These are phyloP conservation scores for Paecilomyces variotii DNA, from an alignment of 2,329 filamentous ascomycete species.

Conservation along the genomic window DNA sequence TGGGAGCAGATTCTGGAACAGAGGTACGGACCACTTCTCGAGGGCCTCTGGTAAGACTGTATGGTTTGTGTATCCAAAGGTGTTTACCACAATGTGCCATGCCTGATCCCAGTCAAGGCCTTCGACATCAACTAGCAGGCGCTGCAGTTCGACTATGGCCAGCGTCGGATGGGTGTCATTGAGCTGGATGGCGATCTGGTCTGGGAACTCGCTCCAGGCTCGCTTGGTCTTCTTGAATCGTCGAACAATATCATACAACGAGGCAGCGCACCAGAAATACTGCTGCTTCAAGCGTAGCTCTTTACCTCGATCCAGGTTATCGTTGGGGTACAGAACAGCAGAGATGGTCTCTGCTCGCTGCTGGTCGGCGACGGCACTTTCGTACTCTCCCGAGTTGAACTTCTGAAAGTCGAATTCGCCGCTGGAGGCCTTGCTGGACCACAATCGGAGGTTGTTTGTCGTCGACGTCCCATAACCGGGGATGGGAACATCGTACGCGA, in stretches of 20 bases:
- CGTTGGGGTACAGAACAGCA: slow-evolving; percentile 93
- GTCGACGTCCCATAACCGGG: slow-evolving; percentile 84
- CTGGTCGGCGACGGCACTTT: slow-evolving; percentile 95
- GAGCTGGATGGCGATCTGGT: slow-evolving; percentile 92
- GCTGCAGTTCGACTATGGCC: slow-evolving; percentile 90
- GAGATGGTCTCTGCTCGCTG: slow-evolving; percentile 99
- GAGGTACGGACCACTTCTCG: slow-evolving; percentile 95
- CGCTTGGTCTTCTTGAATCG: slow-evolving; percentile 97
- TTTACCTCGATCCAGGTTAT: slow-evolving; percentile 93
- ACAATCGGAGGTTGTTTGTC: slow-evolving; percentile 93
- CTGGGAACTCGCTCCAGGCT: slow-evolving; percentile 83
- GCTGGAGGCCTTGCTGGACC: slow-evolving; percentile 94
- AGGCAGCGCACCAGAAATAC: slow-evolving; percentile 99
- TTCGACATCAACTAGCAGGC: slow-evolving; percentile 83
- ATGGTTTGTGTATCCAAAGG: slow-evolving; percentile 97
- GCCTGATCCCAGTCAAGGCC: slow-evolving; percentile 88
- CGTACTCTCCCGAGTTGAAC: slow-evolving; percentile 97
- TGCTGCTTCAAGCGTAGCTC: slow-evolving; percentile 97
- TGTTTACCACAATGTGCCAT: slow-evolving; percentile 70
- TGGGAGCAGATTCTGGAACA: slow-evolving; percentile 86
- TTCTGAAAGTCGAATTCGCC: slow-evolving; percentile 99
- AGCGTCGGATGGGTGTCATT: slow-evolving; percentile 97
- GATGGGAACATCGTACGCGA: slow-evolving; percentile 88
- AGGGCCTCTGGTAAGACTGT: slow-evolving; percentile 93
- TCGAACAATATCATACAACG: slow-evolving; percentile 89